A percentile compares a stretch with the other conserved stretches of the same genome.
These are phyloP conservation scores for Moesziomyces aphidis DNA, from an alignment of 1,284 basidiomycete genomes.

Conservation along the genomic window DNA sequence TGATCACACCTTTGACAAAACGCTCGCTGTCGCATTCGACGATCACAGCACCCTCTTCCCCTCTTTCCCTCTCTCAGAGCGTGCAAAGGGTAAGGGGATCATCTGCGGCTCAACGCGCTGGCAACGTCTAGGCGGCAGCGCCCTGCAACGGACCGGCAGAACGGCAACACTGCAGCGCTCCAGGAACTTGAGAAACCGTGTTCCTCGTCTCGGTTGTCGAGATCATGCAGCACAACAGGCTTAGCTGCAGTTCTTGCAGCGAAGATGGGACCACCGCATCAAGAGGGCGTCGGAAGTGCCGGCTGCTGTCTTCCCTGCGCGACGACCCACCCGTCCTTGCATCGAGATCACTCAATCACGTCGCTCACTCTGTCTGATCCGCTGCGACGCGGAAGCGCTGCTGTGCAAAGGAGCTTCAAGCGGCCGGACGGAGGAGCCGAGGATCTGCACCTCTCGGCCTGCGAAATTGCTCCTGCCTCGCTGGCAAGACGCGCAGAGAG, in stretches of 20 bases:
- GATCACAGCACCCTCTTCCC: no score
- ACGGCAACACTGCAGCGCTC: slow-evolving; percentile 1
- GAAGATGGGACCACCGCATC: not conserved
- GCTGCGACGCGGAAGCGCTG: no score
- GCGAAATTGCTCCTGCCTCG: not conserved
- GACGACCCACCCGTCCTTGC: not conserved
- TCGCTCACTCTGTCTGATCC: not conserved
- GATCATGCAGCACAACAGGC: no score
- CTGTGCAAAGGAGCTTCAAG: not conserved
- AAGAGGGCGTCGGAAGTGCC: not conserved
- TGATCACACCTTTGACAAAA: slow-evolving; percentile 11
- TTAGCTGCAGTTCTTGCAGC: slow-evolving; percentile 1
- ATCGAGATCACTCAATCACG: not conserved
- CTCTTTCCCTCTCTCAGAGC: no score
- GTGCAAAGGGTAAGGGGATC: no score
- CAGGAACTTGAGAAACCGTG: not conserved
- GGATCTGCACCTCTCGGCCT: not conserved
- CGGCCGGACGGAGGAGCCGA: not conserved
- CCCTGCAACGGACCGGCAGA: not conserved
- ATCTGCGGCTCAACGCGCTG: not conserved
- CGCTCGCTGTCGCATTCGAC: no score
- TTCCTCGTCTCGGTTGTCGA: slow-evolving; percentile 2
- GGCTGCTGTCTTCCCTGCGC: slow-evolving; percentile 7
- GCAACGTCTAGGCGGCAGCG: not conserved
- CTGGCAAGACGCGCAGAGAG: not conserved